Evolutionary conservation across 2,329 filamentous ascomycete species (phyloP).

Genomic region (Pseudocercospora crystallina): DNA sequence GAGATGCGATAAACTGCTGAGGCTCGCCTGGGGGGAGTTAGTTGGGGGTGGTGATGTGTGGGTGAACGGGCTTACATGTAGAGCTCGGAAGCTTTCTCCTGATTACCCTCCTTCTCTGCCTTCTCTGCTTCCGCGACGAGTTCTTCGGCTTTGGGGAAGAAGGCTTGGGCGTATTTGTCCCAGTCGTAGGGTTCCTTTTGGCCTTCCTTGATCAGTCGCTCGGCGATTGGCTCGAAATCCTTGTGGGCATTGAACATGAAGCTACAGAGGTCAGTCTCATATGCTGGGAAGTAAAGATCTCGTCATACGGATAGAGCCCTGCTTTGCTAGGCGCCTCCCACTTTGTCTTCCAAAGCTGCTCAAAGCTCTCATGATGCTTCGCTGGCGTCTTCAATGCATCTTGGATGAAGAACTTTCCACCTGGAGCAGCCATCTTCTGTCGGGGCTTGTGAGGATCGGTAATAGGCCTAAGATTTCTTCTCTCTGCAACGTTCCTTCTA

Average conservation of each 20-base stretch:
- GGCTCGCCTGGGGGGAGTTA: conserved; percentile 49
- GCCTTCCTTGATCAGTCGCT: conserved; percentile 59
- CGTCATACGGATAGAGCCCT: conserved; percentile 47
- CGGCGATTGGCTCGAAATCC: conserved; percentile 70
- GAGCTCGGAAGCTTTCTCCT: conserved; percentile 57
- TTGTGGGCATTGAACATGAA: conserved; percentile 70
- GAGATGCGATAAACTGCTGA: conserved; percentile 73
- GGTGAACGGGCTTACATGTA: conserved; percentile 50
- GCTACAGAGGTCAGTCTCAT: neutral
- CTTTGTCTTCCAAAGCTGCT: conserved; percentile 68
- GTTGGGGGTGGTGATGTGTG: neutral
- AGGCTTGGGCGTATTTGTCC: conserved; percentile 61
- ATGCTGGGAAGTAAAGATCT: too few species aligned
- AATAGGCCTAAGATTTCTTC: too few species aligned
- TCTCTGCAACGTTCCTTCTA: too few species aligned
- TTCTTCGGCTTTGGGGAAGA: conserved; percentile 61
- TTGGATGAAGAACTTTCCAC: conserved; percentile 46
- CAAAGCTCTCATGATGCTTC: conserved; percentile 48
- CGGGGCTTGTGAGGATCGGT: neutral
- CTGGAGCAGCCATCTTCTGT: conserved; percentile 25
- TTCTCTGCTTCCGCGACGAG: conserved; percentile 55
- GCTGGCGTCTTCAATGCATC: conserved; percentile 44
- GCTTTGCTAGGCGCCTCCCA: conserved; percentile 64
- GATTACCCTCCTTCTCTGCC: conserved; percentile 49
- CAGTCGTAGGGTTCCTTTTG: conserved; percentile 65